Base-by-base conservation (phyloP, 2,329 filamentous ascomycete genomes). In the Aspergillus sojae region DNA sequence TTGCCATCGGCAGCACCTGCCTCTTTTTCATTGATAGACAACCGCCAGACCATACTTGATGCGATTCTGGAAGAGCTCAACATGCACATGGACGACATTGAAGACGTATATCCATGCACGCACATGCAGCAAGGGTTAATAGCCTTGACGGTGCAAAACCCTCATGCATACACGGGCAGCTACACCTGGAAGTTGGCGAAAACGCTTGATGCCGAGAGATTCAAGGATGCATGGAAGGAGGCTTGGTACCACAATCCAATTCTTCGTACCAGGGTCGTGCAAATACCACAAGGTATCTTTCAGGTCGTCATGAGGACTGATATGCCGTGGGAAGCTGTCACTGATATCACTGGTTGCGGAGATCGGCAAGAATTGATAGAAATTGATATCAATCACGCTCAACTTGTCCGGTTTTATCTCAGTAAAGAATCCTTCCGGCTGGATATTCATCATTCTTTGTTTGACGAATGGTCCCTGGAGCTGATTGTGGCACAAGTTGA, bases 41-140 rank as follows among this genome's bases (percentile, higher is more conserved):
- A 16, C 11, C 12, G 11, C 28, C 10, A 10, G 12, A 12, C 7
- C 3, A 1, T 56, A 16, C 30, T 56, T 23, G 21, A 36, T 41
- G 30, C 11, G 21, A 12, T 26, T 14, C 2, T 11, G n/a, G 11
- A 48, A 26, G n/a, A 23, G 5, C 3, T 26, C 1, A 9, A n/a
- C 3, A 48, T 5, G 5, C 7, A 3, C 3, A 41, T 41, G 4
- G 34, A 56, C 26, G 19, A 39, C 11, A 56, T 63, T 12, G 50
- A 63, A 4, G 61, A 63, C 46, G 34, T 56, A 4, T 64, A 61
- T 23, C 62, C 62, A 6, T 61, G 54, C 23, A 64, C 62, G 0
- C 48, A 58, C 2, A 30, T 61, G 19, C 62, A 64, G 46, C 54
- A 64, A 48, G 62, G 55, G 9, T 28, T 64, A 11, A 43, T 64